Conservation (phyloP, 345 rosid species). For the Murraya koenigii region DNA sequence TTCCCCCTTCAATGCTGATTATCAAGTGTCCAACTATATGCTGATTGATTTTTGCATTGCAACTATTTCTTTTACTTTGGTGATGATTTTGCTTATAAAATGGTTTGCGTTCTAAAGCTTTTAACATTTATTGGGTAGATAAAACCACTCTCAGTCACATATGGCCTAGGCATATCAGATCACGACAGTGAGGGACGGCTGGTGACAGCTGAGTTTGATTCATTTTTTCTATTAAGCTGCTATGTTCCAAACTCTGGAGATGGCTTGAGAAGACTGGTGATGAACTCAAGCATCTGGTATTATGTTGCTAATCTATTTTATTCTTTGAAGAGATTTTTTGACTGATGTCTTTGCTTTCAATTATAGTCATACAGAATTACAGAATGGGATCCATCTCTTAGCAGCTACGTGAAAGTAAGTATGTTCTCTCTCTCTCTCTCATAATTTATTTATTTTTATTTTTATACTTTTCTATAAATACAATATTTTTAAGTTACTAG, state of each 20-base stretch:
- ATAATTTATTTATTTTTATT: not conserved
- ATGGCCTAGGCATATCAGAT: conserved; percentile 72
- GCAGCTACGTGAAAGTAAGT: conserved; percentile 79
- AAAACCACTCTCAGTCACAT: conserved; percentile 84
- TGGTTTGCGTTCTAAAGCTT: conserved; percentile 2
- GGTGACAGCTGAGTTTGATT: conserved; percentile 83
- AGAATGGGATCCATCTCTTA: conserved; percentile 80
- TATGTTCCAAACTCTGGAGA: conserved; percentile 98
- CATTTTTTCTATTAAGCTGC: conserved; percentile 63
- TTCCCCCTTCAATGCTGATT: not conserved
- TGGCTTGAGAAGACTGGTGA: conserved; percentile 93
- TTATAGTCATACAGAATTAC: conserved; percentile 66
- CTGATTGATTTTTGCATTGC: not conserved
- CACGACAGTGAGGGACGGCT: conserved; percentile 89
- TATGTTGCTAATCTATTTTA: not conserved
- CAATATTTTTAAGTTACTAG: not conserved
- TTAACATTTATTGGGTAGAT: conserved; percentile 44
- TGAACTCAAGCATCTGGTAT: conserved; percentile 4
- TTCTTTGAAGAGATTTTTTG: not conserved
- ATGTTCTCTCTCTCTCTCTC: not conserved
- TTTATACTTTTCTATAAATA: not conserved
- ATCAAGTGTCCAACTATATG: not conserved
- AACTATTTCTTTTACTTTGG: not conserved
- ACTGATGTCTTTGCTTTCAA: conserved; percentile 17
- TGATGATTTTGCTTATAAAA: not conserved